These are phyloP conservation scores for Ceratocystis colombiana DNA, from an alignment of 2,329 filamentous ascomycete species.

Conservation along the genomic window DNA sequence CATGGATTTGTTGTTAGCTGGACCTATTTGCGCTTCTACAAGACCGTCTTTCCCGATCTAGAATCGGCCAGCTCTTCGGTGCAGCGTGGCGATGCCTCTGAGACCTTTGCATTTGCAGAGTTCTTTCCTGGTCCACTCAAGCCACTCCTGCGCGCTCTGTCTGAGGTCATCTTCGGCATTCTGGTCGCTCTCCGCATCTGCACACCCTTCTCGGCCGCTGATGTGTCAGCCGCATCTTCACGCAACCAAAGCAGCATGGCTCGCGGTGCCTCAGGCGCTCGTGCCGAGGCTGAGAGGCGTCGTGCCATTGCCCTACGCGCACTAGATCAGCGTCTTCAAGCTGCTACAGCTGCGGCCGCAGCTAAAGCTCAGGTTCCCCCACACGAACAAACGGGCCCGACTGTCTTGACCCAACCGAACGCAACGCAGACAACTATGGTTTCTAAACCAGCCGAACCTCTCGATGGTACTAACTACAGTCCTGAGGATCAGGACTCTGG, in stretches of 20 bases:
- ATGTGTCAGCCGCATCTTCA: constrained; percentile 65
- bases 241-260: constrained; percentile 49
- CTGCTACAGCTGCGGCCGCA: constrained; percentile 52
- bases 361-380: constrained; percentile 30
- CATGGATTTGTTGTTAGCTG: constrained; percentile 80
- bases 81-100: constrained; percentile 82
- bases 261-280: constrained; percentile 53
- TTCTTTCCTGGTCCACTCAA: constrained; percentile 86
- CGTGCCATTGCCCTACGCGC: constrained; percentile 83
- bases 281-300: constrained; percentile 84
- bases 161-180: constrained; percentile 62
- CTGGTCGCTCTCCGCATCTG: constrained; percentile 69
- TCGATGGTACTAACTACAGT: constrained; percentile 61
- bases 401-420: constrained; percentile 48
- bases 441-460: constrained; percentile 44
- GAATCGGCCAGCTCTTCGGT: constrained; percentile 46
- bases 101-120: constrained; percentile 90
- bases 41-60: constrained; percentile 60
- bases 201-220: constrained; percentile 73
- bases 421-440: constrained; percentile 50
- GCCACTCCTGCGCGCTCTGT: constrained; percentile 62
- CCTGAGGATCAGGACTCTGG: constrained; percentile 46
- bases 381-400: constrained; percentile 41
- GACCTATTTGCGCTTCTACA: constrained; percentile 95
- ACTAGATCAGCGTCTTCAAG: constrained; percentile 80